Base-by-base conservation (phyloP, 2,329 filamentous ascomycete species). In the Coniochaeta sp. region DNA sequence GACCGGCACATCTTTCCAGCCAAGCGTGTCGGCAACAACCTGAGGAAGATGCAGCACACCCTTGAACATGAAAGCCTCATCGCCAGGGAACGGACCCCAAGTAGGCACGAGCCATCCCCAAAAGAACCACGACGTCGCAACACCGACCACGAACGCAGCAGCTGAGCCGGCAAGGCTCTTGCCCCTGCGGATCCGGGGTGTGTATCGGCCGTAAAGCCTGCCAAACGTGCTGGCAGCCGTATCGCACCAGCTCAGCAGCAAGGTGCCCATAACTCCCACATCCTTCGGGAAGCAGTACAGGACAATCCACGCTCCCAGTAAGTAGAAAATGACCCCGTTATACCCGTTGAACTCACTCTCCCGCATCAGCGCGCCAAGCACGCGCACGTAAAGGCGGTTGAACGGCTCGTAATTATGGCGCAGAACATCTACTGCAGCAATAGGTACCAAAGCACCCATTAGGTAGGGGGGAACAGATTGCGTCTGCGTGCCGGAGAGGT, bases 261-360 rank as follows among this genome's bases (percentile, higher is more conserved):
- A 79, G 50, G 98, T 89, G 62, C 89, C 88, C 79, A 98, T 89
- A 56, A 96, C 89, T 8, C 89, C 92, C 26, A 99, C 84, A 68
- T 99, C 95, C 77, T 98, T 99, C 64, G 93, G 91, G 73, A 96
- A 91, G 72, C 91, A 91, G 66, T 85, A 85, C 65, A 98, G 84
- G 17, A 93, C 91, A 34, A 87, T 81, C 86, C 92, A 97, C 30
- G 92, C 88, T 60, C 95, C 95, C 8, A 97, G 83, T 10, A 99
- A 85, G 75, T 98, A 99, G 80, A 90, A 97, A 65, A 99, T 96
- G 66, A 98, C 93, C 58, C 95, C 95, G 72, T 99, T 99, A 81
- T 91, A 99, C 58, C 92, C 91, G 55, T 88, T 82, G 66, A 93
- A 96, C 76, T 99, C 95, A 65, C 89, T 95, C 78, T 99, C 95